Evolutionary conservation across 164 flowering plant species (phyloP), one percentile per base, ranked within the genome.

Genomic region (Brasenia schreberi): DNA sequence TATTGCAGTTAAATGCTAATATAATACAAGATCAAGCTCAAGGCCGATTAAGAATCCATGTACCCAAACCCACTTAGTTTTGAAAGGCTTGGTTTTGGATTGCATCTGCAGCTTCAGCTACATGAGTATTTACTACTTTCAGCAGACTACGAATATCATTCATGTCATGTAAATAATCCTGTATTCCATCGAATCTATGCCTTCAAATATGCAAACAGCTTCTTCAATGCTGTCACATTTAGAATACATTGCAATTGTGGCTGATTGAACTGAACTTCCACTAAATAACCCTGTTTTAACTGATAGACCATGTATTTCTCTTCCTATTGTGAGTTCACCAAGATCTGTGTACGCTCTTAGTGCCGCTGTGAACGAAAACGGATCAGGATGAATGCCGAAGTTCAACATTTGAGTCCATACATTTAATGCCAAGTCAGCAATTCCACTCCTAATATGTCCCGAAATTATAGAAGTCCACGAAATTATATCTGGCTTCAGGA

Each of bases 261-360:
- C 62, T 44, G 73, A 68, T 70, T 70, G 66, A 70, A 70, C 65
- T 23, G 69, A 58, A 23, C 42, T 42, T 9, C 61, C 65, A 39
- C 56, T 66, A 42, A 61, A 53, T 7, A 70, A 49, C 53, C 72
- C 72, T 19, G 64, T 42, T 27, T 59, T 33, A 65, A 70, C 61
- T 17, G 65, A 65, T 64, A 70, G 43, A 49, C 65, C 68, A 70
- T 70, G 72, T 60, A 70, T 65, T 65, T 60, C 65, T 61, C 60
- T 65, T 60, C 65, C 68, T 7, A 33, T 45, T 9, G 39, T 45
- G 14, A 65, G 68, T 44, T 5, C 33, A 60, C 65, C 61, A 16
- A 44, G 49, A 43, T 61, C 16, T 42, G 72, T 59, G 65, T 68
- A 70, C 4, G 68, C 68, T 65, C 59, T 61, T 61, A 58, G 33